Conservation (phyloP, 768 basidiomycete species). For the Candolleomyces eurysporus region DNA sequence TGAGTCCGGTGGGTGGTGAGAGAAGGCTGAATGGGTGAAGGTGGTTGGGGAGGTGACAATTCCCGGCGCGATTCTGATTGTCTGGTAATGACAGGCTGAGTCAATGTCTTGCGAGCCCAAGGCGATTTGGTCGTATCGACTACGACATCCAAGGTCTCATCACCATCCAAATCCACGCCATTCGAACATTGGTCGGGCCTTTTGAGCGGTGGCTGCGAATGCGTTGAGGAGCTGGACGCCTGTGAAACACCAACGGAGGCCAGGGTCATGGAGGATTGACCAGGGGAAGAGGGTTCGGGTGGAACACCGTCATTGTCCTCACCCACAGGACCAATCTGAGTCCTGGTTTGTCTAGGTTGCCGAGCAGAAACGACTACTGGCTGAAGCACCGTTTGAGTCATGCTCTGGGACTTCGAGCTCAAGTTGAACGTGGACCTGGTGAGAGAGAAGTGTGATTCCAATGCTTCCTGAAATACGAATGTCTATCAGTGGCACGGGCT, state of each 20-base stretch:
- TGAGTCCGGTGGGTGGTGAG: too few species aligned
- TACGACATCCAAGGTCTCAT: neutral
- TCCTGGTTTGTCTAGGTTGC: neutral
- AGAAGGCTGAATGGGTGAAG: too few species aligned
- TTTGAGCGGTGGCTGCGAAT: too few species aligned
- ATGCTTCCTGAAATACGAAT: slow-evolving; percentile 42
- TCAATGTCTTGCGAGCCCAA: neutral
- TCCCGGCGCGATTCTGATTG: neutral
- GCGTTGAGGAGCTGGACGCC: too few species aligned
- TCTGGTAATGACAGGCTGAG: neutral
- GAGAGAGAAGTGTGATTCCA: slow-evolving; percentile 68
- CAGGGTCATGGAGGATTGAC: too few species aligned
- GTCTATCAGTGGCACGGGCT: neutral
- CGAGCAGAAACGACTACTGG: neutral
- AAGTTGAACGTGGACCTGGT: slow-evolving; percentile 75
- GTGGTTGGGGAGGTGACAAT: too few species aligned
- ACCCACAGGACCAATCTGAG: neutral
- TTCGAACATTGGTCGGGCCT: too few species aligned
- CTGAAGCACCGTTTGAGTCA: slow-evolving; percentile 1
- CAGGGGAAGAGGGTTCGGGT: too few species aligned
- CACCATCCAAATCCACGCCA: too few species aligned
- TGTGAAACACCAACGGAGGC: too few species aligned
- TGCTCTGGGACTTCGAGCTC: slow-evolving; percentile 9
- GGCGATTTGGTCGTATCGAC: neutral
- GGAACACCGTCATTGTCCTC: neutral